These are phyloP conservation scores for Debaryomyces hansenii DNA, from an alignment of 805 yeast genomes.

Conservation along the genomic window DNA sequence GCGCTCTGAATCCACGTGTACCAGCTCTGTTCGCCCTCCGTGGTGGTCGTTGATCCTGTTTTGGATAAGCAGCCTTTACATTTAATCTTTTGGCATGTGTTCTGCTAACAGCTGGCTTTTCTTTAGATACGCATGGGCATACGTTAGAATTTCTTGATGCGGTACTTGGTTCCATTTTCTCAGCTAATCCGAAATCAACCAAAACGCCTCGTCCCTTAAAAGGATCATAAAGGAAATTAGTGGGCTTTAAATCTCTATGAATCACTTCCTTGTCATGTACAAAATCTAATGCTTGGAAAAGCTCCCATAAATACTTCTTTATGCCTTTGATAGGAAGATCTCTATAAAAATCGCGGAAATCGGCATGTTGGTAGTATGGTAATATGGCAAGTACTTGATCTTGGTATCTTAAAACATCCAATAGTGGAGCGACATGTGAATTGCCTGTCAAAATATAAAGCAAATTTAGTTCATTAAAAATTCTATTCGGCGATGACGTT, in stretches of 20 bases:
- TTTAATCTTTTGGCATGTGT: slow-evolving; percentile 22
- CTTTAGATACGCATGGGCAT: slow-evolving; percentile 58
- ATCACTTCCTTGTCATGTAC: slow-evolving; percentile 48
- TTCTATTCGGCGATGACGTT: slow-evolving; percentile 91
- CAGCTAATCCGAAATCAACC: slow-evolving; percentile 93
- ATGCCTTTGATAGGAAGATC: slow-evolving; percentile 79
- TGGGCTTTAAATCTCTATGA: slow-evolving; percentile 49
- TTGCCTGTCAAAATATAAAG: slow-evolving; percentile 69
- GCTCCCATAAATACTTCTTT: slow-evolving; percentile 74
- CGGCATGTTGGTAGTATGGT: slow-evolving; percentile 89
- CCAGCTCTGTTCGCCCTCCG: slow-evolving; percentile 97
- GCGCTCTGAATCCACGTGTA: slow-evolving; percentile 92
- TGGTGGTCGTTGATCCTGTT: slow-evolving; percentile 84
- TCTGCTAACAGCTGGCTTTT: slow-evolving; percentile 1
- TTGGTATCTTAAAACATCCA: slow-evolving; percentile 81
- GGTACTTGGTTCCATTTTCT: slow-evolving; percentile 32
- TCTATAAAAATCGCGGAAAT: slow-evolving; percentile 83
- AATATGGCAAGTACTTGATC: slow-evolving; percentile 93
- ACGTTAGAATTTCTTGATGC: slow-evolving; percentile 21
- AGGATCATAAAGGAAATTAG: slow-evolving; percentile 71
- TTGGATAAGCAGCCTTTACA: slow-evolving; percentile 63
- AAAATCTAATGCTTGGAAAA: slow-evolving; percentile 71
- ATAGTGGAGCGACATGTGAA: slow-evolving; percentile 78
- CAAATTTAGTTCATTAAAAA: slow-evolving; percentile 80
- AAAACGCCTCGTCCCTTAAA: slow-evolving; percentile 70